Percentiles rank a stretch among this genome's conserved stretches.
These are phyloP conservation scores for Trametes polyzona DNA, from an alignment of 1,284 basidiomycete species.

Conservation along the genomic window DNA sequence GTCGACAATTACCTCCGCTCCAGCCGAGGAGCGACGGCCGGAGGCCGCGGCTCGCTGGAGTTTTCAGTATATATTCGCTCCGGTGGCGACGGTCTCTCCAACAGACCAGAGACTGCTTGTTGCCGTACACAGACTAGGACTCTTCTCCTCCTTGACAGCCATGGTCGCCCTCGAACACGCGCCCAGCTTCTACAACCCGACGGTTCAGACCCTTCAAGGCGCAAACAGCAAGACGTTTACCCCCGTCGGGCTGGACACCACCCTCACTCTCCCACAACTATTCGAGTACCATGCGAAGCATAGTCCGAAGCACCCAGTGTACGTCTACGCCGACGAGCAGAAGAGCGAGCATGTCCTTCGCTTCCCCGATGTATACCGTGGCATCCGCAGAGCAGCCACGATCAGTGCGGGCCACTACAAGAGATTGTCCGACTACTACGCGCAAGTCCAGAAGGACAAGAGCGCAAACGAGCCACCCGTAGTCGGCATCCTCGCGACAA, in stretches of 20 bases:
- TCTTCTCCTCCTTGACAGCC: too few relatives aligned
- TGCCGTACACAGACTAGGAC: too few relatives aligned
- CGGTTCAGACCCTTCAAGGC: slow-evolving; percentile 17
- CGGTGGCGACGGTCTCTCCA: too few relatives aligned
- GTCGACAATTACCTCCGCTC: too few relatives aligned
- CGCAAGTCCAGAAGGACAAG: slow-evolving; percentile 12
- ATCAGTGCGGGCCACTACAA: slow-evolving; percentile 16
- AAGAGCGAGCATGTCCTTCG: slow-evolving; percentile 19
- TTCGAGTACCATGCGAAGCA: slow-evolving; percentile 38
- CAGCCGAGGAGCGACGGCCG: too few relatives aligned
- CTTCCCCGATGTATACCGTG: slow-evolving; percentile 30
- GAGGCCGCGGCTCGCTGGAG: too few relatives aligned
- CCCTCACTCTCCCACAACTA: slow-evolving; percentile 32
- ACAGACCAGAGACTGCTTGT: too few relatives aligned
- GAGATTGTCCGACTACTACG: slow-evolving; percentile 10
- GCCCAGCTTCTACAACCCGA: slow-evolving; percentile 19
- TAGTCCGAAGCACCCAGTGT: slow-evolving; percentile 36
- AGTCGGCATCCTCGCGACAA: slow-evolving; percentile 32
- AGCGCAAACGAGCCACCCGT: slow-evolving; percentile 19
- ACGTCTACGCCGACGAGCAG: slow-evolving; percentile 31
- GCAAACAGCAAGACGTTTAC: slow-evolving; percentile 20
- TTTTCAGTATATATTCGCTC: too few relatives aligned
- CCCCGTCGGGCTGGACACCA: slow-evolving; percentile 5
- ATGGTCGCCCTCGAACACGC: slow-evolving; percentile 15
- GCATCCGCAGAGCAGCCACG: slow-evolving; percentile 30